These are phyloP conservation scores for Fusarium sp. DNA, from an alignment of 2,329 filamentous ascomycete species.

Conservation along the genomic window DNA sequence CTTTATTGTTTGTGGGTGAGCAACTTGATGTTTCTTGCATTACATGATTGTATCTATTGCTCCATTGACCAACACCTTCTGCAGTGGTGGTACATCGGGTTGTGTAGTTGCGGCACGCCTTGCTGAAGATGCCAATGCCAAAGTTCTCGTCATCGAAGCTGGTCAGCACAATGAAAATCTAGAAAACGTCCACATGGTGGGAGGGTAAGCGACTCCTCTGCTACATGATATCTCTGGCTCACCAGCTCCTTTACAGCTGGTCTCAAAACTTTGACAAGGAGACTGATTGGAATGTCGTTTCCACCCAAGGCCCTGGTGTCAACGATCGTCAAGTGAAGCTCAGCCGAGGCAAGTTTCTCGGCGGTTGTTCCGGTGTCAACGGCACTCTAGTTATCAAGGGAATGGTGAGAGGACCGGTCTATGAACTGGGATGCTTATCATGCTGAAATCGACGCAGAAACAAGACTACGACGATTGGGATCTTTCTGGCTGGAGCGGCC, in stretches of 20 bases:
- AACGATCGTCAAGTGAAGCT: slow-evolving; percentile 57
- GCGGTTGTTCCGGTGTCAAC: slow-evolving; percentile 59
- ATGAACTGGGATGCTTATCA: fast-evolving
- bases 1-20: slow-evolving; percentile 50
- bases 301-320: slow-evolving; percentile 51
- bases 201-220: slow-evolving; percentile 49
- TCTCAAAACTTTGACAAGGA: slow-evolving; percentile 57
- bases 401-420: slow-evolving; percentile 27
- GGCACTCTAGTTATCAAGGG: slow-evolving; percentile 61
- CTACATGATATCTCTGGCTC: not conserved
- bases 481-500: slow-evolving; percentile 63
- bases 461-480: slow-evolving; percentile 65
- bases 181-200: slow-evolving; percentile 61
- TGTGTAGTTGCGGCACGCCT: slow-evolving; percentile 51
- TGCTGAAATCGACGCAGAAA: slow-evolving; percentile 38
- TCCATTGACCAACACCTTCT: slow-evolving; percentile 8
- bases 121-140: slow-evolving; percentile 46
- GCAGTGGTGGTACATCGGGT: slow-evolving; percentile 50
- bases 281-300: slow-evolving; percentile 61
- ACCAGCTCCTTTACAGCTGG: slow-evolving; percentile 45
- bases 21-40: not conserved
- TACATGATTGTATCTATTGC: not conserved
- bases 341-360: slow-evolving; percentile 59
- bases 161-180: slow-evolving; percentile 53
- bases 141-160: slow-evolving; percentile 51